phyloP scores from a whole-genome alignment of 2,329 filamentous ascomycete species.

The Fusarium scirpi region DNA sequence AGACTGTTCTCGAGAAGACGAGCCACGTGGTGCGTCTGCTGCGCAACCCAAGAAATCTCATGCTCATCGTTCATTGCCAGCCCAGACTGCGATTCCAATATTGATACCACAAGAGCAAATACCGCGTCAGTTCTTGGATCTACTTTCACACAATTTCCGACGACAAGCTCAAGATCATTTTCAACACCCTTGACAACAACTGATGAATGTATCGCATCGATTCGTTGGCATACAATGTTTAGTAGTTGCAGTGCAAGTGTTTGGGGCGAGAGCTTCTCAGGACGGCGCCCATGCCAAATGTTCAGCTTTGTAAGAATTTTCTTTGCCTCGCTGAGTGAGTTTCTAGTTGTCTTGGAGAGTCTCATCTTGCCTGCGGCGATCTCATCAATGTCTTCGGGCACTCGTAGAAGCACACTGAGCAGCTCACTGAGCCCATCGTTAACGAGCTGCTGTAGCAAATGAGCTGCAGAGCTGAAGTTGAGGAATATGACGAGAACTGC shows the following conservation, averaged over 20 bases:
- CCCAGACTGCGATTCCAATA: slow-evolving; percentile 53
- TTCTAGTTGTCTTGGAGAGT: slow-evolving; percentile 73
- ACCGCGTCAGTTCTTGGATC: slow-evolving; percentile 49
- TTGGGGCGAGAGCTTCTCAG: slow-evolving; percentile 69
- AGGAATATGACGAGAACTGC: slow-evolving; percentile 73
- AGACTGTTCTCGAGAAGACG: slow-evolving; percentile 49
- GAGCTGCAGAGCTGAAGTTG: slow-evolving; percentile 68
- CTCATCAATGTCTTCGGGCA: slow-evolving; percentile 66
- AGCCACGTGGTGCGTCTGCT: slow-evolving; percentile 48
- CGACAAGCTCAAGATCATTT: slow-evolving; percentile 43
- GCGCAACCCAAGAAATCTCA: slow-evolving; percentile 40
- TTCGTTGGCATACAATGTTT: slow-evolving; percentile 55
- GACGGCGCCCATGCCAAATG: slow-evolving; percentile 70
- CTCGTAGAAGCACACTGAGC: slow-evolving; percentile 66
- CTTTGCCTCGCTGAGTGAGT: slow-evolving; percentile 67
- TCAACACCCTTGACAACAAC: slow-evolving; percentile 49
- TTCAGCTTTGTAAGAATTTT: slow-evolving; percentile 62
- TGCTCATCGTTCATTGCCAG: slow-evolving; percentile 40
- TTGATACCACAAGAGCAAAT: slow-evolving; percentile 59
- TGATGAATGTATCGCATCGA: slow-evolving; percentile 48
- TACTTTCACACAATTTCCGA: slow-evolving; percentile 37
- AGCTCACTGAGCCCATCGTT: slow-evolving; percentile 66
- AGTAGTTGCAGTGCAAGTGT: slow-evolving; percentile 73
- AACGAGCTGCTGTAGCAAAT: slow-evolving; percentile 68
- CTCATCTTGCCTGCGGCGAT: slow-evolving; percentile 75